Percentiles rank a stretch among this genome's conserved stretches.
Conservation (phyloP, 495 filamentous ascomycete genomes). For the Cercophora sp. region DNA sequence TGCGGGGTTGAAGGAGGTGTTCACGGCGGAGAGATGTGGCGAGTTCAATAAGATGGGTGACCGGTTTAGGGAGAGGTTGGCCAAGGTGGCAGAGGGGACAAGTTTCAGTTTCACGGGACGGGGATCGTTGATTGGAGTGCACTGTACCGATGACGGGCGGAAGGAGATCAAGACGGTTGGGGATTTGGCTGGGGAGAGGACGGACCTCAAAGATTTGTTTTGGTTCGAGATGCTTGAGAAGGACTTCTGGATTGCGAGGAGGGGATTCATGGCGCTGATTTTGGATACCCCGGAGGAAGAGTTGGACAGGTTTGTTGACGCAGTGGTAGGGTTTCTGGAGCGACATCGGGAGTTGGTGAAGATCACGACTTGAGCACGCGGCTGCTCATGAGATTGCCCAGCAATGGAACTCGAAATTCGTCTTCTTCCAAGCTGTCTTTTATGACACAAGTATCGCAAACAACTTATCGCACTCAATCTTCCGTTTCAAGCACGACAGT, state of each 20-base stretch:
- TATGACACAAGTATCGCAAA: too few relatives aligned
- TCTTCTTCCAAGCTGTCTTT: too few relatives aligned
- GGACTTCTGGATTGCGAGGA: constrained; percentile 44
- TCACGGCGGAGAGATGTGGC: constrained; percentile 35
- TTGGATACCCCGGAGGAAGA: constrained; percentile 38
- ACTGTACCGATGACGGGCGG: constrained; percentile 29
- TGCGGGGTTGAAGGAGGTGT: constrained; percentile 40
- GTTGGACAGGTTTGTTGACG: constrained; percentile 38
- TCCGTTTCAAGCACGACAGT: too few relatives aligned
- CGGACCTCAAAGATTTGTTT: constrained; percentile 40
- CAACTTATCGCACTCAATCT: too few relatives aligned
- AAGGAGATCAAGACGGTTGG: constrained; percentile 22
- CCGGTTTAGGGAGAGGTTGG: constrained; percentile 27
- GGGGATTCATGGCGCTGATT: constrained; percentile 42
- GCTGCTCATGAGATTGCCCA: too few relatives aligned
- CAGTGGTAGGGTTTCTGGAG: constrained; percentile 23
- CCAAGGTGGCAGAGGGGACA: constrained; percentile 30
- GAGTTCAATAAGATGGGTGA: constrained; percentile 40
- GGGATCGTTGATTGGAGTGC: constrained; percentile 43
- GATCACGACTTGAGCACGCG: too few relatives aligned
- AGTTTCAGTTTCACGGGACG: constrained; percentile 36
- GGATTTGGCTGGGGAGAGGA: constrained; percentile 23
- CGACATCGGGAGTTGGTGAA: constrained; percentile 10
- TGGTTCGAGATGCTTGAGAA: constrained; percentile 48
- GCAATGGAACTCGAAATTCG: too few relatives aligned